phyloP scores from a whole-genome alignment of 192 early-diverging fungal genomes.

The Phlyctochytrium planicorne region DNA sequence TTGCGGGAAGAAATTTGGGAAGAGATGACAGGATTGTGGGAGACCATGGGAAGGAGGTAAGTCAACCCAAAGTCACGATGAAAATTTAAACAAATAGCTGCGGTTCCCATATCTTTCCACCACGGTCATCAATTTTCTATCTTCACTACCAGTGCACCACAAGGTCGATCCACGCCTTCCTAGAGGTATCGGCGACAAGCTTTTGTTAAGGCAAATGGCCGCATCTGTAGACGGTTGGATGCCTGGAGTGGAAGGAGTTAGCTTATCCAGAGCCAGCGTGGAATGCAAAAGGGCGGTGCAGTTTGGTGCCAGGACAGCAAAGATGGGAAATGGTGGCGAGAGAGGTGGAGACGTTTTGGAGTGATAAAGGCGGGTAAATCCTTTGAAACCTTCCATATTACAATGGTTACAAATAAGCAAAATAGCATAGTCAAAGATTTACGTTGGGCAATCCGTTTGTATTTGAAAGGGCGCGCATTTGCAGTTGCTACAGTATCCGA shows the following conservation, averaged over 20 bases:
- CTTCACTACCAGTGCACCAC: slow-evolving; percentile 66
- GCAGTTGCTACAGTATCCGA: no score
- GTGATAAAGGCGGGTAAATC: no score
- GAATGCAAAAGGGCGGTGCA: slow-evolving; percentile 95
- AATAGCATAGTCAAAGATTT: no score
- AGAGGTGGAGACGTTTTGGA: slow-evolving; percentile 28
- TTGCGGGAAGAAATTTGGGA: slow-evolving; percentile 85
- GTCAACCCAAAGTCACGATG: slow-evolving; percentile 14
- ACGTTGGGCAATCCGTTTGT: no score
- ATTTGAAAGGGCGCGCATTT: no score
- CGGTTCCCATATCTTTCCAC: slow-evolving; percentile 83
- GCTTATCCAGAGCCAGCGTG: slow-evolving; percentile 58
- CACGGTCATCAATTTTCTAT: slow-evolving; percentile 65
- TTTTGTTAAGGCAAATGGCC: slow-evolving; percentile 77
- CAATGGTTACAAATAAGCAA: no score
- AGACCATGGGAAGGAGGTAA: slow-evolving; percentile 78
- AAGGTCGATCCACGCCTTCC: slow-evolving; percentile 82
- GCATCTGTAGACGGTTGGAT: neutral
- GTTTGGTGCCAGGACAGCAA: slow-evolving; percentile 95
- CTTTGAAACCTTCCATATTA: no score
- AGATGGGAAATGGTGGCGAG: slow-evolving; percentile 63
- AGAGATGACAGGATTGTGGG: slow-evolving; percentile 92
- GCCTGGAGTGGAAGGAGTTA: slow-evolving; percentile 43
- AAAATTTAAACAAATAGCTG: slow-evolving; percentile 21
- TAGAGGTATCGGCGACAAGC: slow-evolving; percentile 86